Conservation (phyloP, 2,329 filamentous ascomycete species). For the Colletotrichum horii region DNA sequence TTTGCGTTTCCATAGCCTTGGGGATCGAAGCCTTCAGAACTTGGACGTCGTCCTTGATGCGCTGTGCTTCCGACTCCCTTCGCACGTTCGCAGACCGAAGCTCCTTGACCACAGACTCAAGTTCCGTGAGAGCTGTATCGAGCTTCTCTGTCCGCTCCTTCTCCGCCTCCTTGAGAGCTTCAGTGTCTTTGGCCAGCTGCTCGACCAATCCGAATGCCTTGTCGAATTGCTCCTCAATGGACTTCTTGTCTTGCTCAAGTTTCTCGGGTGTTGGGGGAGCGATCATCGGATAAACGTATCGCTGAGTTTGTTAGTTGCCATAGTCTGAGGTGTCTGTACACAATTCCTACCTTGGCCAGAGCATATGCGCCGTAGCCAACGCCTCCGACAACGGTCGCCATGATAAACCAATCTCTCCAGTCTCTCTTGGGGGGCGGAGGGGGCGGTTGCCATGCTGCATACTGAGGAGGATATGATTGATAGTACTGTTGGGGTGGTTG, state of each 20-base stretch:
- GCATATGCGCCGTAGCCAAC: conserved; percentile 89
- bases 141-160: conserved; percentile 82
- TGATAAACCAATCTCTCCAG: conserved; percentile 99
- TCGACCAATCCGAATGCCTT: conserved; percentile 91
- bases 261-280: conserved; percentile 93
- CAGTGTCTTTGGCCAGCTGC: conserved; percentile 89
- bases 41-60: conserved; percentile 85
- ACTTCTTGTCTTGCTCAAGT: conserved; percentile 90
- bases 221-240: conserved; percentile 92
- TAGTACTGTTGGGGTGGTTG: conserved; percentile 47
- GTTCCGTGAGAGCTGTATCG: conserved; percentile 80
- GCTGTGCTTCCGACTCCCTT: conserved; percentile 85
- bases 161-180: conserved; percentile 85
- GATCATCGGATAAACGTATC: conserved; percentile 90
- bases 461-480: conserved; percentile 53
- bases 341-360: conserved; percentile 75
- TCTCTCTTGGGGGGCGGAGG: conserved; percentile 77
- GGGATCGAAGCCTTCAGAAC: conserved; percentile 85
- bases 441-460: conserved; percentile 62
- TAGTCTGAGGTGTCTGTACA: background rate
- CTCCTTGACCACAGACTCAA: conserved; percentile 82
- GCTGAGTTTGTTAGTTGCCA: conserved; percentile 52
- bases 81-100: conserved; percentile 82
- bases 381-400: conserved; percentile 93
- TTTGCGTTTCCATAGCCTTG: conserved; percentile 85